phyloP scores from a whole-genome alignment of 495 filamentous ascomycete species.

The Rhizodiscina lignyota region DNA sequence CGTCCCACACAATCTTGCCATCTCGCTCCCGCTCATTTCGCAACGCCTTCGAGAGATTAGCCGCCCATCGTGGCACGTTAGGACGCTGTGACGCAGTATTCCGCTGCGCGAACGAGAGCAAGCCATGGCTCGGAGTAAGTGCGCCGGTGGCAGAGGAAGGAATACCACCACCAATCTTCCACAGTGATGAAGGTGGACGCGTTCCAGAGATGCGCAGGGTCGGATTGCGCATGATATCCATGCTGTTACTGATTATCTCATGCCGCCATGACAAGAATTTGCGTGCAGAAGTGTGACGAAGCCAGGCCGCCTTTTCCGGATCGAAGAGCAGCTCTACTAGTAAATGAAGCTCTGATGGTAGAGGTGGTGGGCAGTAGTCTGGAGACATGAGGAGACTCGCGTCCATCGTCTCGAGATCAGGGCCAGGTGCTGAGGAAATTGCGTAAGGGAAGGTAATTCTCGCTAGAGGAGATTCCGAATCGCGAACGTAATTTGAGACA shows the following conservation, averaged over 20 bases:
- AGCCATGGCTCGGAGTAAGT: too few relatives aligned
- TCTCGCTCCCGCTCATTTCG: constrained; percentile 68
- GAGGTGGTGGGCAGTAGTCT: constrained; percentile 75
- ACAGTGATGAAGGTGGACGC: too few relatives aligned
- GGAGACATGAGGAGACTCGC: constrained; percentile 89
- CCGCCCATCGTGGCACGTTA: constrained; percentile 87
- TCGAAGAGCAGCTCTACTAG: constrained; percentile 66
- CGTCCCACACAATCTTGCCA: constrained; percentile 18
- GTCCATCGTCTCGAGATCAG: constrained; percentile 83
- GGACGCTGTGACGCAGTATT: too few relatives aligned
- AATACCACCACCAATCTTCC: too few relatives aligned
- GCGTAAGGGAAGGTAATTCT: constrained; percentile 40
- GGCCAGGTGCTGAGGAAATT: constrained; percentile 60
- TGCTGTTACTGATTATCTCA: constrained; percentile 9
- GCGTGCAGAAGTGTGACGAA: constrained; percentile 72
- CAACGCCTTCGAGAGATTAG: constrained; percentile 70
- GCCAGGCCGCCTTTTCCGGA: constrained; percentile 63
- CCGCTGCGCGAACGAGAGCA: too few relatives aligned
- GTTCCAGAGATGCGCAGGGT: too few relatives aligned
- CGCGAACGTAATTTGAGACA: neutral
- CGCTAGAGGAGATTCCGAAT: neutral
- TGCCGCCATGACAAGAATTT: constrained; percentile 48
- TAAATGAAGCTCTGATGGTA: constrained; percentile 53
- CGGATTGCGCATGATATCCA: constrained; percentile 12
- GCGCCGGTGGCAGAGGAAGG: too few relatives aligned